Base-by-base conservation (phyloP, 2,329 filamentous ascomycete genomes). In the Fusarium zealandicum region DNA sequence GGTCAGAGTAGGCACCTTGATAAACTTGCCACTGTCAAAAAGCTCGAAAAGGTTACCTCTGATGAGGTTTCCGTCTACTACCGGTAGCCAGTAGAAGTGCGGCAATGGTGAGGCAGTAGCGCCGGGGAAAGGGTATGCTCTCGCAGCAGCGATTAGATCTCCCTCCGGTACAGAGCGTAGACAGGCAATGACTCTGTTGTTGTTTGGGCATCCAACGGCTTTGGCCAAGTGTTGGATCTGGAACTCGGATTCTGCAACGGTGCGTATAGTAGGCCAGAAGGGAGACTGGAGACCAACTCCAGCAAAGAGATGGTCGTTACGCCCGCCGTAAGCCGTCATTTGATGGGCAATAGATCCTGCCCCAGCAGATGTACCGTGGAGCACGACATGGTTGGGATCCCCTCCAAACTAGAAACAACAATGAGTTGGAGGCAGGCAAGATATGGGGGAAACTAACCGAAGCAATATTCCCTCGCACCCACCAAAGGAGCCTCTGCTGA, bases 31-130 rank as follows among this genome's bases (percentile, higher is more conserved):
- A 1, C 63, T 49, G 5, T 66, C 62, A 36, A 75, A 76, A 52
- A 78, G 63, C 5, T 41, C 48, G 39, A 75, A 75, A 2, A 76
- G 75, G 11, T 73, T 64, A 46, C 76, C 75, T 2, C 49, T 63
- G 5, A 80, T 56, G 6, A 79, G 58, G 6, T 70, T 70, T 13
- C 76, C 78, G 44, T 81, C 78, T n/a, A 80, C 58, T 50, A 73
- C 77, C 0, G 78, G 78, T 3, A 75, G 75, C 74, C 74, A 80
- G 69, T 78, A 79, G 61, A 78, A 80, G 0, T 73, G 65, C 0
- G 76, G 69, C 1, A 56, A 78, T 2, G 72, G 61, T 3, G 69
- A 70, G 3, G 71, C 70, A 3, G 67, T 48, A 60, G 80, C 80
- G 41, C 68, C 72, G 80, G 59, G 59, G 77, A 5, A 79, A 61